Evolutionary conservation across 2,329 filamentous ascomycete genomes (phyloP), one percentile per base, ranked within the genome.

Genomic region (Pseudogymnoascus sp.): DNA sequence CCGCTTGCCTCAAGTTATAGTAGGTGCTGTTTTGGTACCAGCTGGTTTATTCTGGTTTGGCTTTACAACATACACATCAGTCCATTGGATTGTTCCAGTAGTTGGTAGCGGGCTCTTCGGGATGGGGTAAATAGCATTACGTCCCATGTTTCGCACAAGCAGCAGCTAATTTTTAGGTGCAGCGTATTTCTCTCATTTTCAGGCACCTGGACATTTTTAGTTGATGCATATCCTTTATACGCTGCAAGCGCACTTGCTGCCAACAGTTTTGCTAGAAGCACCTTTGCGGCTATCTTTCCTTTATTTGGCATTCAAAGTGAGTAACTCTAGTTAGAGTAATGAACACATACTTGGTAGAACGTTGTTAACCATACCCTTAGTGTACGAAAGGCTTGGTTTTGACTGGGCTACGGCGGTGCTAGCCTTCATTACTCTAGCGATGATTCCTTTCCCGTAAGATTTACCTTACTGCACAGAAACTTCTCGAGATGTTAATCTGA

Each of bases 121-220:
- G 31, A 33, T 33, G 31, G 31, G 31, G 31, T 33, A 33, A 33
- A 7, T 33, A 33, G 8, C 7, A 33, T 33, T 33, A 8, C 12
- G n/a, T 43, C 40, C n/a, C 9, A 43, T 43, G 40, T 43, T 16
- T 11, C 9, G n/a, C 14, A 11, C 21, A 5, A 16, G 5, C 12
- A 16, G 11, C 40, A 6, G 40, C 40, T 43, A 11, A 33, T 11
- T 33, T 33, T 7, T 33, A 6, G 31, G 31, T 9, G 31, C 31
- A 91, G 89, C 61, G 88, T 85, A 61, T 83, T 96, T 64, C 83
- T 96, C 63, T 85, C 89, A 25, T 97, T 91, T 75, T 88, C 85
- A 63, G 90, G 91, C 61, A 85, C 96, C 67, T 96, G 96, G 74
- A 96, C 91, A 11, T 96, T 96, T 76, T 65, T 73, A 75, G 88